These are phyloP conservation scores for Xylaria sp. DNA, from an alignment of 2,329 filamentous ascomycete genomes.

Conservation along the genomic window DNA sequence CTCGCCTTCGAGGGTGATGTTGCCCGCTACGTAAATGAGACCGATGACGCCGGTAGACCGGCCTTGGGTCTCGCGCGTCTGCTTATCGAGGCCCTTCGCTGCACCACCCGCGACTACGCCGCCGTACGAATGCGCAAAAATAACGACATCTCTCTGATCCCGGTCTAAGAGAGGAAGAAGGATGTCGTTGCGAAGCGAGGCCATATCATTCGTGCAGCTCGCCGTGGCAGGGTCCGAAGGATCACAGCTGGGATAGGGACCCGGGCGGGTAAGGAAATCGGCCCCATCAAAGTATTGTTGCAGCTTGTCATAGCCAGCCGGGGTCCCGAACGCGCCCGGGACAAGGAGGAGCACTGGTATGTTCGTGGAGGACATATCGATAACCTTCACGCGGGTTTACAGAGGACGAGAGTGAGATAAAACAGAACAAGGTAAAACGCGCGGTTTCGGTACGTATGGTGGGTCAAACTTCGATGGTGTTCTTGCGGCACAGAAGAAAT, in stretches of 20 bases:
- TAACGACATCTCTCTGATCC: slow-evolving; percentile 22
- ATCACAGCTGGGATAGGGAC: slow-evolving; percentile 29
- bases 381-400: too few relatives aligned
- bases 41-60: slow-evolving; percentile 18
- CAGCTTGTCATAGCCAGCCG: slow-evolving; percentile 19
- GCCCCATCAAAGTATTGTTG: slow-evolving; percentile 20
- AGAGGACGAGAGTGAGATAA: too few relatives aligned
- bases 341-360: slow-evolving; percentile 23
- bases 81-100: slow-evolving; percentile 29
- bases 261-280: slow-evolving; percentile 22
- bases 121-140: slow-evolving; percentile 33
- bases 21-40: slow-evolving; percentile 24
- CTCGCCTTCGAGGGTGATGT: slow-evolving; percentile 26
- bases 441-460: too few relatives aligned
- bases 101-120: slow-evolving; percentile 30
- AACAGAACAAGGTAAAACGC: too few relatives aligned
- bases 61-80: slow-evolving; percentile 14
- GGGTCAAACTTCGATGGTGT: too few relatives aligned
- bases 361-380: slow-evolving; percentile 19
- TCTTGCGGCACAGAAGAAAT: too few relatives aligned
- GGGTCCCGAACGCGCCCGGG: slow-evolving; percentile 28
- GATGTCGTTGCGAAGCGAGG: slow-evolving; percentile 14
- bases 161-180: slow-evolving; percentile 26
- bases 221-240: slow-evolving; percentile 18
- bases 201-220: slow-evolving; percentile 16